phyloP scores from a whole-genome alignment of 306 rosid genomes.

The Sechiopsis laciniata region DNA sequence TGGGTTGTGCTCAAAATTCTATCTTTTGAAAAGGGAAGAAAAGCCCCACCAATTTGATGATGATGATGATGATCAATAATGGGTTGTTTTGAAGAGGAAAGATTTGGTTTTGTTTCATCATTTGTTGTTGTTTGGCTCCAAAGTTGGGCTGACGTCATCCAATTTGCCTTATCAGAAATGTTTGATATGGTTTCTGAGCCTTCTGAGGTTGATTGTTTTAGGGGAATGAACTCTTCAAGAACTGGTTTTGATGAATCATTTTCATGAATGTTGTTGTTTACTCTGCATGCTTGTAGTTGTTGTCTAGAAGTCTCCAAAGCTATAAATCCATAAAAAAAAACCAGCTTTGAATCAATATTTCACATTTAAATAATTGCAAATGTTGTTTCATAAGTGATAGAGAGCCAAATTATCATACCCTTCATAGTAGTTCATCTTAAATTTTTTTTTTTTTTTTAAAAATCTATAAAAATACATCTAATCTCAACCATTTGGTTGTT shows the following conservation, averaged over 20 bases:
- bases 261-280: constrained; percentile 28
- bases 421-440: too few species aligned
- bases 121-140: constrained; percentile 71
- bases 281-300: constrained; percentile 58
- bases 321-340: constrained; percentile 19
- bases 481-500: too few species aligned
- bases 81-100: constrained; percentile 20
- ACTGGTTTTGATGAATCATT: constrained; percentile 47
- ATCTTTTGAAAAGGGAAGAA: constrained; percentile 80
- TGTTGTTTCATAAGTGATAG: background rate
- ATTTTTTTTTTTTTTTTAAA: too few species aligned
- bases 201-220: constrained; percentile 58
- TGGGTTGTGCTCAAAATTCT: constrained; percentile 27
- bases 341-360: background rate
- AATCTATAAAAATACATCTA: too few species aligned
- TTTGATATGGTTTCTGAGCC: constrained; percentile 43
- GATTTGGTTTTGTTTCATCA: constrained; percentile 49
- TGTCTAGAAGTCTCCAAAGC: constrained; percentile 88
- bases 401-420: too few species aligned
- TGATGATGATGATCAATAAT: background rate
- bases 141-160: constrained; percentile 95
- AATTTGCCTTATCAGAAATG: constrained; percentile 74
- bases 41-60: constrained; percentile 54
- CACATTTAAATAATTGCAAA: background rate
- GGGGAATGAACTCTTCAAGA: constrained; percentile 90